Conservation (phyloP, 306 rosid genomes). For the Prunus salicina region DNA sequence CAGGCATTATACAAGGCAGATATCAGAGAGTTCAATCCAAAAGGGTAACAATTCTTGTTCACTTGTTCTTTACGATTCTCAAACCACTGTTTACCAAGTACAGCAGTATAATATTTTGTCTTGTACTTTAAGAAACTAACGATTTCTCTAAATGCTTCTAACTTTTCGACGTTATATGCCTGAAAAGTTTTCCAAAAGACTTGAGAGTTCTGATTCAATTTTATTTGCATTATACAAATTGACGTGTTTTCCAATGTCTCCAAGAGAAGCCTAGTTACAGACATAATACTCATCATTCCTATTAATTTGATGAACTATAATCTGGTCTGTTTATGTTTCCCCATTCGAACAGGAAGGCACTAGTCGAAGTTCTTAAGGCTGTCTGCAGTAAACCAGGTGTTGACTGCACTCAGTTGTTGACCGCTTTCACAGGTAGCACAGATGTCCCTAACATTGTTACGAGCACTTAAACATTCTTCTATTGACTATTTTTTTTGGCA, state of each 20-base stretch:
- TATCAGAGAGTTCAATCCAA: constrained; percentile 54
- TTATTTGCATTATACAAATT: too few relatives aligned
- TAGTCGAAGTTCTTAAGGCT: constrained; percentile 49
- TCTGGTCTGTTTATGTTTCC: background rate
- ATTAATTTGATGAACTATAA: background rate
- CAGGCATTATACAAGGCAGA: constrained; percentile 69
- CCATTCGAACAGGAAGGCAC: constrained; percentile 39
- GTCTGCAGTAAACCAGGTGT: constrained; percentile 60
- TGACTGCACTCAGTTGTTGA: constrained; percentile 74
- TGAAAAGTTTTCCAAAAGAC: too few relatives aligned
- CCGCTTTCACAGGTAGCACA: constrained; percentile 70
- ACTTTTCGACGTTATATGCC: too few relatives aligned
- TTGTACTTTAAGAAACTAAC: too few relatives aligned
- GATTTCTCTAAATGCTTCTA: too few relatives aligned
- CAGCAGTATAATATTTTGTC: too few relatives aligned
- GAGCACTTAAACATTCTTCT: background rate
- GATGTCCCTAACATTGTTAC: background rate
- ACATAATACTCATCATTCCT: too few relatives aligned
- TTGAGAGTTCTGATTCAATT: too few relatives aligned
- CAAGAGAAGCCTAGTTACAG: too few relatives aligned
- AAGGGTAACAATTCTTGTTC: constrained; percentile 42
- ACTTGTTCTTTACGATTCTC: background rate
- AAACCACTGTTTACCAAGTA: background rate
- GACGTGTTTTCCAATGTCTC: too few relatives aligned
- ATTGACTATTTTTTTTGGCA: background rate